phyloP scores from a whole-genome alignment of 495 filamentous ascomycete genomes.

The Amphirosellinia nigrospora region DNA sequence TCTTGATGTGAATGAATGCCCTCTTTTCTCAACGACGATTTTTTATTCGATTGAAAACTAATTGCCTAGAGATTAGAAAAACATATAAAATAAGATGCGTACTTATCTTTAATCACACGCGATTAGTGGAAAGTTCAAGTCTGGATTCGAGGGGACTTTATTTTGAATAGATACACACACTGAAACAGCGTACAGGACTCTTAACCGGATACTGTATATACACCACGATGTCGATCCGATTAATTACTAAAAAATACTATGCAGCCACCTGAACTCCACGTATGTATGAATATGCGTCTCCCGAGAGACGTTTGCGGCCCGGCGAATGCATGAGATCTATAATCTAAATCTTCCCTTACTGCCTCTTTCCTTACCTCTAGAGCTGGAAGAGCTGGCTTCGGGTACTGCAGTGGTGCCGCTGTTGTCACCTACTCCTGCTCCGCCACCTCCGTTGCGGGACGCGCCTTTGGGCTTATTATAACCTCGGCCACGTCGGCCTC shows the following conservation, averaged over 20 bases:
- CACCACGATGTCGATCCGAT: background rate
- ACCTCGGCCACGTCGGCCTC: conserved; percentile 23
- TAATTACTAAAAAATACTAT: background rate
- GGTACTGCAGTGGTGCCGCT: background rate
- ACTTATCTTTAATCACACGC: background rate
- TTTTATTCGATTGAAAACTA: background rate
- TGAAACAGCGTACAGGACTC: background rate
- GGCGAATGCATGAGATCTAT: conserved; percentile 22
- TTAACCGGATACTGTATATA: background rate
- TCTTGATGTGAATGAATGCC: too few relatives aligned
- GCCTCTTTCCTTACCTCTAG: conserved; percentile 17
- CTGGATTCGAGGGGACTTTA: too few relatives aligned
- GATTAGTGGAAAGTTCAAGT: background rate
- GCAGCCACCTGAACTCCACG: background rate
- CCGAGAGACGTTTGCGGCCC: conserved; percentile 19
- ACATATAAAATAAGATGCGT: background rate
- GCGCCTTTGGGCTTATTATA: conserved; percentile 13
- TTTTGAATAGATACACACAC: conserved; percentile 3
- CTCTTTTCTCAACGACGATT: too few relatives aligned
- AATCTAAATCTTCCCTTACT: conserved; percentile 19
- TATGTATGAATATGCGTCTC: conserved; percentile 10
- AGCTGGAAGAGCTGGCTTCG: conserved; percentile 11
- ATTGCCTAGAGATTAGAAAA: background rate
- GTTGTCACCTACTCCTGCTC: background rate
- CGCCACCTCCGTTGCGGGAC: background rate